These are phyloP conservation scores for Phoma sp. DNA, from an alignment of 2,329 filamentous ascomycete species.

Conservation along the genomic window DNA sequence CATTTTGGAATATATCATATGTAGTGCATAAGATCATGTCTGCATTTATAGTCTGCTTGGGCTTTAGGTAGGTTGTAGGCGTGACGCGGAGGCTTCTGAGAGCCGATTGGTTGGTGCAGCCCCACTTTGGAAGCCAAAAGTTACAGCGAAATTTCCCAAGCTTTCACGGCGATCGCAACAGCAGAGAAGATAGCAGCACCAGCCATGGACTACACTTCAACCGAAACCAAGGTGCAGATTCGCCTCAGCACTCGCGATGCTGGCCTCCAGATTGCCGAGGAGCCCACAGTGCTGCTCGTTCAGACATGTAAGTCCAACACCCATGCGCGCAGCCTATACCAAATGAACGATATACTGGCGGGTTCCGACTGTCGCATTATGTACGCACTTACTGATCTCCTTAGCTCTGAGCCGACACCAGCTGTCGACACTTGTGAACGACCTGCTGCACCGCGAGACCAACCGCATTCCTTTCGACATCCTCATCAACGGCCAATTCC, in stretches of 20 bases:
- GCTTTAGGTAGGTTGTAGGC: no score
- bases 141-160: constrained; percentile 36
- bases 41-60: no score
- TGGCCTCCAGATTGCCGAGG: constrained; percentile 41
- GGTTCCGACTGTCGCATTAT: not conserved
- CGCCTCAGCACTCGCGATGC: constrained; percentile 44
- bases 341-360: not conserved
- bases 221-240: constrained; percentile 44
- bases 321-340: not conserved
- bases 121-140: constrained; percentile 26
- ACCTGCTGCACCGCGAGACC: constrained; percentile 61
- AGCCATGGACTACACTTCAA: constrained; percentile 34
- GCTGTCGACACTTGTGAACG: constrained; percentile 68
- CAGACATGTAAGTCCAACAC: constrained; percentile 37
- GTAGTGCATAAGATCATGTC: no score
- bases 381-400: constrained; percentile 15
- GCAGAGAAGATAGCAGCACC: constrained; percentile 10
- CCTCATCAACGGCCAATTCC: constrained; percentile 89
- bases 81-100: constrained; percentile 25
- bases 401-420: constrained; percentile 41
- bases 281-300: constrained; percentile 39
- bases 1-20: no score
- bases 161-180: constrained; percentile 19
- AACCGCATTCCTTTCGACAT: constrained; percentile 87
- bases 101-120: constrained; percentile 23